These are phyloP conservation scores for Fusarium illudens DNA, from an alignment of 2,329 filamentous ascomycete genomes.

Conservation along the genomic window DNA sequence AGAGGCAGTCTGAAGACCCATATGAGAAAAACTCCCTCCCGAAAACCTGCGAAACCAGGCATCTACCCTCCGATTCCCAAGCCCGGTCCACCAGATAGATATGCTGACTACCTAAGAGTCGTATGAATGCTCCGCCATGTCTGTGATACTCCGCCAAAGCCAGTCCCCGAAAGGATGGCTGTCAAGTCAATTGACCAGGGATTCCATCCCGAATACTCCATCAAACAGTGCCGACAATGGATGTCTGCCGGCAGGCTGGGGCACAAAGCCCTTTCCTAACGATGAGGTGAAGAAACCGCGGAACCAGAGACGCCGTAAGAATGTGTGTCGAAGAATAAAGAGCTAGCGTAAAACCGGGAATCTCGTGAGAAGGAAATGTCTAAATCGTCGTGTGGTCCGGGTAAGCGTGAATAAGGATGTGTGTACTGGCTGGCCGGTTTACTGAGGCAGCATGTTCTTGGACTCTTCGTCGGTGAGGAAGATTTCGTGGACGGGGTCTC, in stretches of 20 bases:
- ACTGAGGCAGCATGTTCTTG: constrained; percentile 72
- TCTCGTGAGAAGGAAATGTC: constrained; percentile 44
- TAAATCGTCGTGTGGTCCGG: constrained; percentile 34
- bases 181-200: constrained; percentile 37
- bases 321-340: constrained; percentile 16
- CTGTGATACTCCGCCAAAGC: constrained; percentile 40
- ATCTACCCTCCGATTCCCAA: constrained; percentile 25
- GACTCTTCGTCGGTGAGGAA: constrained; percentile 80
- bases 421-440: constrained; percentile 40
- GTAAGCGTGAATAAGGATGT: constrained; percentile 23
- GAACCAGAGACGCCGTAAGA: constrained; percentile 33
- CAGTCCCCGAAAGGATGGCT: constrained; percentile 38
- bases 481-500: constrained; percentile 82
- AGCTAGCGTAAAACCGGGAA: constrained; percentile 28
- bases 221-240: constrained; percentile 29
- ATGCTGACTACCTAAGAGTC: constrained; percentile 26
- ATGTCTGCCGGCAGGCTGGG: constrained; percentile 8
- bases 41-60: constrained; percentile 26
- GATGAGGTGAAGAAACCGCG: constrained; percentile 15
- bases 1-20: constrained; percentile 19
- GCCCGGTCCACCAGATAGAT: constrained; percentile 19
- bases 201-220: constrained; percentile 37
- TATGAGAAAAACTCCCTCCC: constrained; percentile 16
- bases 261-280: constrained; percentile 22
- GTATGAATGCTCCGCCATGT: constrained; percentile 40